Evolutionary conservation across 345 rosid species (phyloP).

Genomic region (Carallia brachiata): DNA sequence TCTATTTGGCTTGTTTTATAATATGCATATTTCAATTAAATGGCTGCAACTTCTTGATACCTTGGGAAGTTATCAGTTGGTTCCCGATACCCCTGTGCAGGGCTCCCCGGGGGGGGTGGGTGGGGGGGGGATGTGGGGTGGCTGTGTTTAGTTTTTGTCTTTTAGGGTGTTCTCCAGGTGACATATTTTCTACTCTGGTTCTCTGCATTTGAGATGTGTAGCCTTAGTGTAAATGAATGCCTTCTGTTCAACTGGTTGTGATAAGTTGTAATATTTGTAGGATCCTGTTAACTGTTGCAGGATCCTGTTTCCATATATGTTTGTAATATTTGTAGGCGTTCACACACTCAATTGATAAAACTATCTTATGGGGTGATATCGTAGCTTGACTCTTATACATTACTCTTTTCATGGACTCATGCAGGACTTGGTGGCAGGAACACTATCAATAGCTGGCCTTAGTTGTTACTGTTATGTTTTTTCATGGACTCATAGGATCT

Average conservation of each 20-base stretch:
- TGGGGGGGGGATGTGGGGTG: too few species aligned
- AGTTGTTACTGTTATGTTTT: background rate
- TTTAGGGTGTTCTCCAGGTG: background rate
- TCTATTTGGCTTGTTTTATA: too few species aligned
- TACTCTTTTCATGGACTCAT: conserved; percentile 9
- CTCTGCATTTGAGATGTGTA: background rate
- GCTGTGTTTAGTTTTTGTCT: background rate
- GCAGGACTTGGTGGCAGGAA: conserved; percentile 66
- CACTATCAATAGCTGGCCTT: conserved; percentile 26
- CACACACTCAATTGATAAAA: too few species aligned
- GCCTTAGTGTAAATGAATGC: background rate
- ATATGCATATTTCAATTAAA: too few species aligned
- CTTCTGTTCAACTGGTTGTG: too few species aligned
- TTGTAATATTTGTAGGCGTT: too few species aligned
- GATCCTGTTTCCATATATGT: too few species aligned
- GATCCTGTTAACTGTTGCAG: too few species aligned
- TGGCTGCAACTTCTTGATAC: conserved; percentile 51
- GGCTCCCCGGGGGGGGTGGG: too few species aligned
- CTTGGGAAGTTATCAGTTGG: conserved; percentile 61
- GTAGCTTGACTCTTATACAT: background rate
- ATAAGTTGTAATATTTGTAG: too few species aligned
- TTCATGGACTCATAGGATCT: conserved; percentile 17
- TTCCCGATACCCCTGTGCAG: too few species aligned
- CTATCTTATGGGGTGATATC: background rate
- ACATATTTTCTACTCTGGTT: background rate